Evolutionary conservation across 257 asterid genomes (phyloP), one percentile per base, ranked within the genome.

Genomic region (Gentiana dahurica): DNA sequence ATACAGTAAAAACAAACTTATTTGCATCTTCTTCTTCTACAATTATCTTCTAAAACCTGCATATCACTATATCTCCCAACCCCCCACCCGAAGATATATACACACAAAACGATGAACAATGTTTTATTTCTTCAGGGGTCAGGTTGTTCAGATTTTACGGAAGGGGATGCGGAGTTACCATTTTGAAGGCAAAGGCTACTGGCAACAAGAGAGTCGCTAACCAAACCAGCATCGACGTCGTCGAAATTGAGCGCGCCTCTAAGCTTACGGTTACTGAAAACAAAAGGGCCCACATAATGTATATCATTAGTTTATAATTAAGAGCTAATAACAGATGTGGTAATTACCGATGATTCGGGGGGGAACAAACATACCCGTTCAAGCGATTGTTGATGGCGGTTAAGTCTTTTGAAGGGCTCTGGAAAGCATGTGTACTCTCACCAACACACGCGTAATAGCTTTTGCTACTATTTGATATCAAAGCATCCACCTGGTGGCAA

Each of bases 361-460:
- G 38, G 13, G 38, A 60, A 47, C 37, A 55, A 43, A 49, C 63
- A 6, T 78, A 88, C 97, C 97, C 89, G 24, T 88, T 92, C 80
- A 92, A 64, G 51, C 89, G 93, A 71, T 88, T 80, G 58, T 88
- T 92, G 69, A 92, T 92, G 67, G 83, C 90, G 0, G 84, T 83
- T 55, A 92, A 71, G 71, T 92, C 99, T 75, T 92, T 92, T 36
- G 99, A 92, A 53, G 99, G 99, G 84, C 97, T 88, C 80, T 88
- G 99, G 67, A 81, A 92, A 36, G 99, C 95, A 60, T 82, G 99
- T 4, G 99, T 88, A 66, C 99, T 92, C 69, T 92, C 97, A 63
- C 99, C 99, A 56, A 88, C 99, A 61, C 97, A 88, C 3, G 99
- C 97, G 39, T 92, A 92, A 58, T 81, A 85, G 81, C 99, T 92